Conservation (phyloP, 176 grass and related monocot genomes). For the Poa annua region DNA sequence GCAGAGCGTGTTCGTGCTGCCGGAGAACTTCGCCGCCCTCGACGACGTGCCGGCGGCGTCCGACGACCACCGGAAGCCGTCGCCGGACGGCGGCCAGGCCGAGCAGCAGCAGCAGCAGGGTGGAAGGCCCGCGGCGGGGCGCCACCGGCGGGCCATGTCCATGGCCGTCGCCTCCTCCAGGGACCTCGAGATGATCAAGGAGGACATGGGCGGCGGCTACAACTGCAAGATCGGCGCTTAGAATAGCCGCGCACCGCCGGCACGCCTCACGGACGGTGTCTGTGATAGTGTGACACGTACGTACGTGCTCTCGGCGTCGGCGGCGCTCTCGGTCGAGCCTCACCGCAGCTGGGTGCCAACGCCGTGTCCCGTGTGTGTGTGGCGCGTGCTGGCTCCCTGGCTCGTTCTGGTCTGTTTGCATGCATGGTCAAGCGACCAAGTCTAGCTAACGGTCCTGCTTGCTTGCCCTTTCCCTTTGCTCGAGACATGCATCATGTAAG, state of each 20-base stretch:
- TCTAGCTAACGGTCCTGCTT: neutral
- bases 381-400: neutral
- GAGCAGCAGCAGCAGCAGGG: slow-evolving; percentile 37
- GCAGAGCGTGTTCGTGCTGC: slow-evolving; percentile 73
- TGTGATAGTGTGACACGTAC: neutral
- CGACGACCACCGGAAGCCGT: slow-evolving; percentile 30
- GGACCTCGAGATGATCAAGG: slow-evolving; percentile 57
- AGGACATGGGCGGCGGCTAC: slow-evolving; percentile 46
- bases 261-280: neutral
- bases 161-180: slow-evolving; percentile 51
- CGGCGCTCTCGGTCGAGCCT: neutral
- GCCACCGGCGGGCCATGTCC: slow-evolving; percentile 50
- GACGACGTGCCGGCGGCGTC: slow-evolving; percentile 42
- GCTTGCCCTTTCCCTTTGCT: neutral
- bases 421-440: neutral
- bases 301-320: neutral
- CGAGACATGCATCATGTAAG: slow-evolving; percentile 34
- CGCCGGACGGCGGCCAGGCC: neutral
- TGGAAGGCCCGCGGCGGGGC: neutral
- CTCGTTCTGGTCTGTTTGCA: neutral
- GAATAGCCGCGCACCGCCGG: neutral
- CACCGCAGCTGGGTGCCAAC: neutral
- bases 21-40: slow-evolving; percentile 58
- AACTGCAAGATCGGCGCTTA: slow-evolving; percentile 45
- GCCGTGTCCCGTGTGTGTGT: neutral